phyloP scores from a whole-genome alignment of 768 basidiomycete species.

The Panellus pusillus region DNA sequence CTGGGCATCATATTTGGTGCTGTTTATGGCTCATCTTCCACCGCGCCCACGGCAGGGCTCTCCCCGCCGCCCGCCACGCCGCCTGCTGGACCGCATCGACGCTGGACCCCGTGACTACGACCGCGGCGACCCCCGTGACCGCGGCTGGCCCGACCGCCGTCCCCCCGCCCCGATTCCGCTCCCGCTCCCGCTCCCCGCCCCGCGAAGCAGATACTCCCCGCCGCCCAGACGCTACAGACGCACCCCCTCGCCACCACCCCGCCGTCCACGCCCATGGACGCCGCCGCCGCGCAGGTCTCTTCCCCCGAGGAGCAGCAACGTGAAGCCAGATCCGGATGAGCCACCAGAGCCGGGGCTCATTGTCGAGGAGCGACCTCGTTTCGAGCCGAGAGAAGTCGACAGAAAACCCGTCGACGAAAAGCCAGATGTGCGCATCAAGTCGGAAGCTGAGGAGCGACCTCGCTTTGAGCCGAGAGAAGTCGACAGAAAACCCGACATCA shows the following conservation, averaged over 20 bases:
- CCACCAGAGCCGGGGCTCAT: slow-evolving; percentile 12
- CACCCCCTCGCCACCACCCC: slow-evolving; percentile 2
- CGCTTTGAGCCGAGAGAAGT: background rate
- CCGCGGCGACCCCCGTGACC: slow-evolving; percentile 1
- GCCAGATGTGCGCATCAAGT: slow-evolving; percentile 8
- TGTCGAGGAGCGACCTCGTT: slow-evolving; percentile 4
- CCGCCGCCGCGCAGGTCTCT: background rate
- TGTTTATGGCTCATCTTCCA: slow-evolving; percentile 8
- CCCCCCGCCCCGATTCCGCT: slow-evolving; percentile 10
- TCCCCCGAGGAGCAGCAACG: background rate
- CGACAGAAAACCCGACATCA: too few species aligned
- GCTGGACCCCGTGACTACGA: slow-evolving; percentile 2
- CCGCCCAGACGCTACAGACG: slow-evolving; percentile 16
- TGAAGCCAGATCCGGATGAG: background rate
- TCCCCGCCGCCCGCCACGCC: background rate
- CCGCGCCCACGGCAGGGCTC: slow-evolving; percentile 2
- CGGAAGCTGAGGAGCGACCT: slow-evolving; percentile 6
- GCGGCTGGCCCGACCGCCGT: slow-evolving; percentile 10
- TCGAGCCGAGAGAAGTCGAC: too few species aligned
- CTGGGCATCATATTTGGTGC: slow-evolving; percentile 49
- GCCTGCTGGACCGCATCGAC: slow-evolving; percentile 14
- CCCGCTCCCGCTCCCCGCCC: slow-evolving; percentile 15
- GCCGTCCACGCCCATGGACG: background rate
- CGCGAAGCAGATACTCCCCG: slow-evolving; percentile 5
- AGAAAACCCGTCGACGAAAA: too few species aligned